Evolutionary conservation across 139 green algal genomes (phyloP).

Genomic region (Micractinium sp.): DNA sequence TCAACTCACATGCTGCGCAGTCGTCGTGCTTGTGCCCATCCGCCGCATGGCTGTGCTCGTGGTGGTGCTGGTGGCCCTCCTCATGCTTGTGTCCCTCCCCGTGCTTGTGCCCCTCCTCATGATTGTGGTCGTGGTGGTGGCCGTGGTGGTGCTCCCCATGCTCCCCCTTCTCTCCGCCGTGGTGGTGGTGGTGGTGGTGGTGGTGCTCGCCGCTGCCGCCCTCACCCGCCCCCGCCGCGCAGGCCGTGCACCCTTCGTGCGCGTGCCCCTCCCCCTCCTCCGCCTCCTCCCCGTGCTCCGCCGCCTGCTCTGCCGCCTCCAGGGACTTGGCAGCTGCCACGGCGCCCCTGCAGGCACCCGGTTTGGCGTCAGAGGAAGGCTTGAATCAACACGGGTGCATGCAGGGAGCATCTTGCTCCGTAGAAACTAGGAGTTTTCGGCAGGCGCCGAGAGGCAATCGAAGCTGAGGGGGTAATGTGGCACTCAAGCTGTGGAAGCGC

Average conservation of each 20-base stretch:
- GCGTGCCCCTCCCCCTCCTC: not conserved
- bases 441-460: too few species aligned
- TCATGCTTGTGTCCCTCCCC: conserved; percentile 46
- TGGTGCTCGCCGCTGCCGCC: conserved; percentile 39
- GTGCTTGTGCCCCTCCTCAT: conserved; percentile 51
- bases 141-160: conserved; percentile 24
- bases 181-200: conserved; percentile 52
- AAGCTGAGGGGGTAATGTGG: too few species aligned
- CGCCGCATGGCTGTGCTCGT: conserved; percentile 41
- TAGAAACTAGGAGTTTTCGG: too few species aligned
- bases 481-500: too few species aligned
- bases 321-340: conserved; percentile 71
- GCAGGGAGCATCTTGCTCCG: too few species aligned
- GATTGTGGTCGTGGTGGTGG: conserved; percentile 40
- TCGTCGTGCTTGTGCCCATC: conserved; percentile 50
- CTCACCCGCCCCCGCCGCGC: conserved; percentile 1
- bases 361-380: not conserved
- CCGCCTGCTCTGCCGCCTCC: not conserved
- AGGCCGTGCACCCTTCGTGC: conserved; percentile 16
- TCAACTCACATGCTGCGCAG: conserved; percentile 44
- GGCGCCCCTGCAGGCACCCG: conserved; percentile 54
- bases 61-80: conserved; percentile 2
- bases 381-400: too few species aligned
- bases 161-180: conserved; percentile 17
- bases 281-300: not conserved